Evolutionary conservation across 2,329 filamentous ascomycete species (phyloP).

Genomic region (Harringtonia aguacate): DNA sequence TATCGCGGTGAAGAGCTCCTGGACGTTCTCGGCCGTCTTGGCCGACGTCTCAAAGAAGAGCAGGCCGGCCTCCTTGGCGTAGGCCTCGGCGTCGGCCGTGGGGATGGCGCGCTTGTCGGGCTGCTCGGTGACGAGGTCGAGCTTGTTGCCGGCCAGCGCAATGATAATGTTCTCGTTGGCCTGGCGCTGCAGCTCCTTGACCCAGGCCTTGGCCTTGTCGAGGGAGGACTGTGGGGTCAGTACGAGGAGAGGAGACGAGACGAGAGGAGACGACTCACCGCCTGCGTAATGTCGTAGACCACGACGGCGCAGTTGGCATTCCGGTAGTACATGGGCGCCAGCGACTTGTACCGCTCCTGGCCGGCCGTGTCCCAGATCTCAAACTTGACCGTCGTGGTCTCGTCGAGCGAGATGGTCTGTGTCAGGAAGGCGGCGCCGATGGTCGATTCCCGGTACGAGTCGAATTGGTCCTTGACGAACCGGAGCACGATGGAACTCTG

Average conservation of each 20-base stretch:
- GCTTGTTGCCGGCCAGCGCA: slow-evolving; percentile 92
- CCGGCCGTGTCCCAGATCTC: slow-evolving; percentile 99
- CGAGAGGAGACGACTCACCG: slow-evolving; percentile 49
- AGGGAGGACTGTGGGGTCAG: slow-evolving; percentile 61
- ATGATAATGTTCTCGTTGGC: slow-evolving; percentile 99
- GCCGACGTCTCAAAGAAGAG: slow-evolving; percentile 98
- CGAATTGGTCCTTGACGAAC: slow-evolving; percentile 99
- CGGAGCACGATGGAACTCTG: slow-evolving; percentile 95
- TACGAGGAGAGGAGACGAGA: not conserved
- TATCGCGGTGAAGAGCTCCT: slow-evolving; percentile 92
- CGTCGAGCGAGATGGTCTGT: slow-evolving; percentile 96
- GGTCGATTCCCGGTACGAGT: slow-evolving; percentile 91
- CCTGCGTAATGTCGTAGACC: slow-evolving; percentile 98
- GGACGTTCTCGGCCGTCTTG: slow-evolving; percentile 93
- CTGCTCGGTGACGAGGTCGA: slow-evolving; percentile 88
- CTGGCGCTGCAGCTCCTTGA: slow-evolving; percentile 96
- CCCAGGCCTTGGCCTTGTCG: slow-evolving; percentile 98
- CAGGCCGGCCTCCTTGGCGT: slow-evolving; percentile 84
- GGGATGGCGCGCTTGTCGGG: slow-evolving; percentile 91
- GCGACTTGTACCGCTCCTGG: slow-evolving; percentile 96
- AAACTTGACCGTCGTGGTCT: slow-evolving; percentile 98
- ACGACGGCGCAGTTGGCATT: slow-evolving; percentile 99
- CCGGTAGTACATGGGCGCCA: slow-evolving; percentile 98
- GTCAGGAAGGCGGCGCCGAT: slow-evolving; percentile 98
- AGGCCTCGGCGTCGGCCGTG: slow-evolving; percentile 85